Conservation (phyloP, 73 alveolate genomes). For the Paramecium caudatum region DNA sequence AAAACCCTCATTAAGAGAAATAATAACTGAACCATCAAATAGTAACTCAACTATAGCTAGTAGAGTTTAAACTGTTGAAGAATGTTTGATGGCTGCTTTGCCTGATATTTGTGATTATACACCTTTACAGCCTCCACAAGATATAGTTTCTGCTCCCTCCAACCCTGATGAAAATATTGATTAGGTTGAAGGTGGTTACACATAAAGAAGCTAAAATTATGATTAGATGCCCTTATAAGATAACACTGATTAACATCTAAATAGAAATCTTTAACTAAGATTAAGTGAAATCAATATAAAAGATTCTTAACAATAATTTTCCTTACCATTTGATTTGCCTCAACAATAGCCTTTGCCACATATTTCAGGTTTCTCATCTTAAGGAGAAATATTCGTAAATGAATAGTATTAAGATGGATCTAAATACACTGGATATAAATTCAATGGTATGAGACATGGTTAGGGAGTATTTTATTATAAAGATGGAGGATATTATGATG, state of each 20-base stretch:
- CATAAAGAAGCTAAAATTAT: neutral
- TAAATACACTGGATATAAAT: slow-evolving; percentile 81
- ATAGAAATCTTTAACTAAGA: slow-evolving; percentile 15
- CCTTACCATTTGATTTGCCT: slow-evolving; percentile 58
- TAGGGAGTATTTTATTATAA: slow-evolving; percentile 80
- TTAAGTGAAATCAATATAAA: slow-evolving; percentile 14
- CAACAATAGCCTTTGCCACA: slow-evolving; percentile 4
- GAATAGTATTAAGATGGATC: slow-evolving; percentile 85
- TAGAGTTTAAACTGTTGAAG: neutral
- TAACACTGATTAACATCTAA: slow-evolving; percentile 18
- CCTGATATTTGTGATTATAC: neutral
- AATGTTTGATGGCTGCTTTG: neutral
- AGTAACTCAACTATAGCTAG: slow-evolving; percentile 21
- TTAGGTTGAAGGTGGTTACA: neutral
- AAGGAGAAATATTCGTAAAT: slow-evolving; percentile 66
- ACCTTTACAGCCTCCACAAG: neutral
- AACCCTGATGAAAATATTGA: slow-evolving; percentile 8
- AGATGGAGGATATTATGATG: slow-evolving; percentile 87
- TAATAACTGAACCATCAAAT: neutral
- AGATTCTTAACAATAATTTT: slow-evolving; percentile 19
- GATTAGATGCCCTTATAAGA: neutral
- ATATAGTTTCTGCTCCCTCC: neutral
- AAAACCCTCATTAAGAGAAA: slow-evolving; percentile 1
- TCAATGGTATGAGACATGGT: slow-evolving; percentile 87
- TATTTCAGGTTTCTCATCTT: slow-evolving; percentile 17